phyloP scores from a whole-genome alignment of 345 rosid genomes.

The Eucalyptus erythrocorys region DNA sequence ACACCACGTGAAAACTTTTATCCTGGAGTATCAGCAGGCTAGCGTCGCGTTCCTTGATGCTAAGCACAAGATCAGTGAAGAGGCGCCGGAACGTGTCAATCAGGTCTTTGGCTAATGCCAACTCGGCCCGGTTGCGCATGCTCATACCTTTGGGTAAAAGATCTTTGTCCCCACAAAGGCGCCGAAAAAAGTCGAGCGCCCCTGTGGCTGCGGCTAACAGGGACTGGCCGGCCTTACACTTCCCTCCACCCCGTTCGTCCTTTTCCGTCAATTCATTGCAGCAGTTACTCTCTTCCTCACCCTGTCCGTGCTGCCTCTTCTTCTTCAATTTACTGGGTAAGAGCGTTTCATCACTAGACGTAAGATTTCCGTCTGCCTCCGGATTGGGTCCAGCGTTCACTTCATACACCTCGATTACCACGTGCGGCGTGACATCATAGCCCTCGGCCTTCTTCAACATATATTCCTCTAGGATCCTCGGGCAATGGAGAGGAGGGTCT shows the following conservation, averaged over 20 bases:
- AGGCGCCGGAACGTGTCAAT: not conserved
- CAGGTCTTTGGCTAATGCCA: not conserved
- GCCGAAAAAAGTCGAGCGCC: no score
- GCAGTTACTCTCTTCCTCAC: no score
- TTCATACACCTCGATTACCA: not conserved
- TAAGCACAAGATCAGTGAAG: not conserved
- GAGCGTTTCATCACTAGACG: not conserved
- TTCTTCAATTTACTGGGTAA: not conserved
- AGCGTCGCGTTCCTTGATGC: not conserved
- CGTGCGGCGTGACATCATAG: not conserved
- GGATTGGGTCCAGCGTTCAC: not conserved
- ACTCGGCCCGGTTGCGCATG: not conserved
- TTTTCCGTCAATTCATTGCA: no score
- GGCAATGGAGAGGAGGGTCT: not conserved
- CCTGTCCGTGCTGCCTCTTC: no score
- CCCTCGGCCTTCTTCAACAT: not conserved
- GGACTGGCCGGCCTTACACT: no score
- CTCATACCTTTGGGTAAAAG: no score
- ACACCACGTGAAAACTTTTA: not conserved
- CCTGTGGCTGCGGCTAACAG: no score
- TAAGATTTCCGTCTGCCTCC: not conserved
- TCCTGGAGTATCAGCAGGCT: not conserved
- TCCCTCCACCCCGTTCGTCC: rapidly evolving
- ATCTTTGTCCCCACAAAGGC: no score
- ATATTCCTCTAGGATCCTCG: not conserved